Conservation (phyloP, 305 asterid genomes). For the Fraxinus platypoda region DNA sequence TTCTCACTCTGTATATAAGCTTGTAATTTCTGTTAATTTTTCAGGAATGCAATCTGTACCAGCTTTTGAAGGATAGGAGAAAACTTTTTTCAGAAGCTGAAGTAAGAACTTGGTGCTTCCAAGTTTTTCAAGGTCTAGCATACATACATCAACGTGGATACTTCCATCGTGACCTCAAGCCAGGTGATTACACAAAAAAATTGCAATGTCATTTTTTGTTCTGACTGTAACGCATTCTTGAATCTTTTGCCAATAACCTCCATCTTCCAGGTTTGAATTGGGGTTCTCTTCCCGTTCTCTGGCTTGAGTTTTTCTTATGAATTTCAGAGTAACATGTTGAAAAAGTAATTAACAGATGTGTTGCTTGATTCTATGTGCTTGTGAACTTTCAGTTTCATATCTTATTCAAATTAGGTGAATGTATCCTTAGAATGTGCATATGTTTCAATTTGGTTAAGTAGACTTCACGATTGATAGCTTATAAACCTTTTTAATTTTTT, state of each 20-base stretch:
- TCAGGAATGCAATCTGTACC: constrained; percentile 77
- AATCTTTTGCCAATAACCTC: background rate
- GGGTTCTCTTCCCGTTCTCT: background rate
- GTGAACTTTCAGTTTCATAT: background rate
- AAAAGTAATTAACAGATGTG: background rate
- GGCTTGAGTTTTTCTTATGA: background rate
- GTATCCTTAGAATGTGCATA: background rate
- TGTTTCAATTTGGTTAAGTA: background rate
- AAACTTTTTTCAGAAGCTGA: constrained; percentile 63
- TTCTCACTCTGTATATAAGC: background rate
- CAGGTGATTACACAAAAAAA: constrained; percentile 46
- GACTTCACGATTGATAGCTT: background rate
- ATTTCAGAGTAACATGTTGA: background rate
- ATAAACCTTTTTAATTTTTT: background rate
- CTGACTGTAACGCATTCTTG: background rate
- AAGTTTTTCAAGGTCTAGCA: constrained; percentile 88
- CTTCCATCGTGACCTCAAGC: constrained; percentile 95
- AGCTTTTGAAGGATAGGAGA: constrained; percentile 64
- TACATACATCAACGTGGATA: constrained; percentile 72
- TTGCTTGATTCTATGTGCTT: background rate
- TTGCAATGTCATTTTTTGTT: background rate
- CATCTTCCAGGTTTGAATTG: background rate
- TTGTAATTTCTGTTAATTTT: background rate
- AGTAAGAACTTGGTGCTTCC: constrained; percentile 90
- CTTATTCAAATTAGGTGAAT: background rate